Evolutionary conservation across 768 basidiomycete genomes (phyloP), one percentile per base, ranked within the genome.

Genomic region (Boletus pseudopeckii): DNA sequence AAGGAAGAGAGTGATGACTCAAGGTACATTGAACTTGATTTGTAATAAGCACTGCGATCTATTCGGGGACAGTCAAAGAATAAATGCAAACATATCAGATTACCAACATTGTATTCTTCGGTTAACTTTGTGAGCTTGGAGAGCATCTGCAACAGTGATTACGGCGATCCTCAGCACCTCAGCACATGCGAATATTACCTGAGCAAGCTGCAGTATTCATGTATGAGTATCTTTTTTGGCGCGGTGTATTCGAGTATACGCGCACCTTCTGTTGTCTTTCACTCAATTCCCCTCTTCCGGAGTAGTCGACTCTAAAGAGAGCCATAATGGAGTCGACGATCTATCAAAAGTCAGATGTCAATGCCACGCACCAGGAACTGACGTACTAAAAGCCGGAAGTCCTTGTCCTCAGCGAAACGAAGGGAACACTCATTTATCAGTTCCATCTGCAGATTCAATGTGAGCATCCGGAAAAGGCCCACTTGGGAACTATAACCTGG

Each of bases 271-370:
- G 95, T 66, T 95, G 94, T 48, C 94, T 79, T 74, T 95, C 93
- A 60, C 92, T 94, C 38, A 97, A 73, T 68, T 97, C 96, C 30
- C 95, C 96, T 75, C 95, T 77, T 20, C 95, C 95, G 4, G 90
- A 91, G 68, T 77, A 98, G 71, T 98, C 95, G 41, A 93, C 90
- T 18, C 93, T 84, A 70, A 98, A 98, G 7, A 96, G 79, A 28
- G 95, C 96, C 92, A 98, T 96, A 56, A 98, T 95, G 62, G 91
- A 94, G 68, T 98, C 96, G 34, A 98, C 82, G 54, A 98, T 93
- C 88, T 96, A 64, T 6, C 34, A 26, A 53, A 22, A 22, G 36
- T 71, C 39, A 67, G 47, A 45, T 18, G 8, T 17, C 11, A 20
- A 43, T 22, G 8, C 48, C 2, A 30, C 14, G 20, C 7, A 13